Evolutionary conservation across 2,329 filamentous ascomycete genomes (phyloP).

Genomic region (Neophaeococcomyces aloes): DNA sequence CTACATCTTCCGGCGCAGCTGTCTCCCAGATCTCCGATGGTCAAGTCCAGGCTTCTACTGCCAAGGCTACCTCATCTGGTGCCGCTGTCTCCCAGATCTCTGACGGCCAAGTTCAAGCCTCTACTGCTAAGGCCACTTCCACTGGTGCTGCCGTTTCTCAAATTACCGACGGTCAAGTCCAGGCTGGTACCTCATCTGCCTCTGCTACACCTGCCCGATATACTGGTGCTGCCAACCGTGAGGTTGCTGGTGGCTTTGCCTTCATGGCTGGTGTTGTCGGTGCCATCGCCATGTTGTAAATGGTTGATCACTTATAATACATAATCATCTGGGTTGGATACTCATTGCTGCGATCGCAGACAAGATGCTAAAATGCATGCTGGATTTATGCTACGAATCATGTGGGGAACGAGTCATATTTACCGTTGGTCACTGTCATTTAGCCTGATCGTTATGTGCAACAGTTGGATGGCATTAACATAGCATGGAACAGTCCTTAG

Average conservation of each 20-base stretch:
- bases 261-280: conserved; percentile 17
- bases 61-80: no score
- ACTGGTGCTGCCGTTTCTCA: conserved; percentile 28
- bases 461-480: no score
- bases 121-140: conserved; percentile 42
- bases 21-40: conserved; percentile 13
- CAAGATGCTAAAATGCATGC: no score
- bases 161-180: conserved; percentile 39
- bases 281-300: conserved; percentile 13
- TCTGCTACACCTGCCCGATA: conserved; percentile 11
- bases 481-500: no score
- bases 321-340: no score
- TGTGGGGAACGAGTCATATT: no score
- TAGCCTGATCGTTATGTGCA: no score
- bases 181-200: conserved; percentile 23
- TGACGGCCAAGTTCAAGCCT: conserved; percentile 35
- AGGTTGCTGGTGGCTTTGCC: conserved; percentile 14
- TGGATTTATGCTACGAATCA: no score
- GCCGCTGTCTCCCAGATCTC: conserved; percentile 26
- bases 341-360: no score
- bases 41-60: conserved; percentile 24
- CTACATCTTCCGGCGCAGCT: background rate
- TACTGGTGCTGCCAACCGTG: conserved; percentile 16
- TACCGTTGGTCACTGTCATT: no score
- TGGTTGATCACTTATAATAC: background rate